A percentile compares a stretch with the other conserved stretches of the same genome.
Evolutionary conservation across 768 basidiomycete genomes (phyloP).

Genomic region (Asterophora parasitica): DNA sequence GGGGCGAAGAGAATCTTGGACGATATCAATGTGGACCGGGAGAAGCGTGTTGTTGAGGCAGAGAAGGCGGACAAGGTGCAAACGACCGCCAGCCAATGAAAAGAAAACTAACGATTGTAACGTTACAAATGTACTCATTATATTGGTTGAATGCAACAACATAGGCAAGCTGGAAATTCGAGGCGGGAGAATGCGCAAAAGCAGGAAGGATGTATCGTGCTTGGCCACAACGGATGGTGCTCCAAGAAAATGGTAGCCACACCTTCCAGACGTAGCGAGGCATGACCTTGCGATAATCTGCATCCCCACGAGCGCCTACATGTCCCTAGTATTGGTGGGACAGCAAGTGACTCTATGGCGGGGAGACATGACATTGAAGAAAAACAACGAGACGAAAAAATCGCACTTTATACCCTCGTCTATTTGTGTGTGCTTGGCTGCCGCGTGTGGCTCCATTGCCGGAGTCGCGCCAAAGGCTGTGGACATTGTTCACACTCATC

Average conservation of each 20-base stretch:
- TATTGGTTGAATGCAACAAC: background rate
- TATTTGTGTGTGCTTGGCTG: slow-evolving; percentile 15
- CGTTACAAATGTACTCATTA: slow-evolving; percentile 4
- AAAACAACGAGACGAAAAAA: slow-evolving; percentile 1
- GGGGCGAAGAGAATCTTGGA: slow-evolving; percentile 82
- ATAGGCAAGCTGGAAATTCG: background rate
- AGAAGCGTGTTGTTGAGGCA: slow-evolving; percentile 39
- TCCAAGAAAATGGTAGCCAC: slow-evolving; percentile 17
- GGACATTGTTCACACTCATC: background rate
- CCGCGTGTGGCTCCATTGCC: background rate
- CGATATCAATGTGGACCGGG: slow-evolving; percentile 72
- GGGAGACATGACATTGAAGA: slow-evolving; percentile 43
- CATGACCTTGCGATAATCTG: slow-evolving; percentile 37
- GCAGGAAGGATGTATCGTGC: slow-evolving; percentile 21
- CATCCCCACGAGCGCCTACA: slow-evolving; percentile 70
- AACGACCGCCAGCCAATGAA: background rate
- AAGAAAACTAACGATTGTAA: background rate
- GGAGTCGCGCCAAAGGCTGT: background rate
- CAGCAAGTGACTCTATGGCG: slow-evolving; percentile 70
- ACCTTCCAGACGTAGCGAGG: slow-evolving; percentile 20
- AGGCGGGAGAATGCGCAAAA: background rate
- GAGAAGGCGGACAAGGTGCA: slow-evolving; percentile 25
- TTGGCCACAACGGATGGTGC: slow-evolving; percentile 23
- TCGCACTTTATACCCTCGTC: slow-evolving; percentile 22
- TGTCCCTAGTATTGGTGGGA: slow-evolving; percentile 36